A percentile compares a stretch with the other conserved stretches of the same genome.
Evolutionary conservation across 768 basidiomycete species (phyloP).

Genomic region (Pleurotus platypus): DNA sequence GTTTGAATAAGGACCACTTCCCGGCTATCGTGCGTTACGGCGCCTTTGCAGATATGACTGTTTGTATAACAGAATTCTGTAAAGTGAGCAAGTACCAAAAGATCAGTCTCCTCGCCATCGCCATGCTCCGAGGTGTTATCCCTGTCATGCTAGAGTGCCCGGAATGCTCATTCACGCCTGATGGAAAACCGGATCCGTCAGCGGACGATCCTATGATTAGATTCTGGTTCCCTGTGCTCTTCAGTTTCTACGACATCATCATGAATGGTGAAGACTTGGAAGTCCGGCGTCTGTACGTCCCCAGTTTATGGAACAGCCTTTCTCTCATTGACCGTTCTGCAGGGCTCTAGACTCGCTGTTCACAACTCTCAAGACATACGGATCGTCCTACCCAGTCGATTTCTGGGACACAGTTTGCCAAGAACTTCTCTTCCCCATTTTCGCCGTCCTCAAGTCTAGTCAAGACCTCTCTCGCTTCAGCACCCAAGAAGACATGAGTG

Average conservation of each 20-base stretch:
- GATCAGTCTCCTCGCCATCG: constrained; percentile 93
- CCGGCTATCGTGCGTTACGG: constrained; percentile 87
- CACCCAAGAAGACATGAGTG: constrained; percentile 98
- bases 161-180: constrained; percentile 45
- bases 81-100: constrained; percentile 99
- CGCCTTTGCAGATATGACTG: constrained; percentile 91
- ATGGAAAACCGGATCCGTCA: constrained; percentile 16
- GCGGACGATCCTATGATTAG: constrained; percentile 88
- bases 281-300: constrained; percentile 87
- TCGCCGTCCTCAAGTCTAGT: constrained; percentile 90
- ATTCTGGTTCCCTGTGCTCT: constrained; percentile 95
- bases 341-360: constrained; percentile 98
- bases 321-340: neutral
- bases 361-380: constrained; percentile 88
- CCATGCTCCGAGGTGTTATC: constrained; percentile 91
- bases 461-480: constrained; percentile 91
- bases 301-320: neutral
- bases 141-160: constrained; percentile 86
- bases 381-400: constrained; percentile 76
- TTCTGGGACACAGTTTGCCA: constrained; percentile 99
- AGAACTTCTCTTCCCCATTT: constrained; percentile 96
- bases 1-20: constrained; percentile 90
- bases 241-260: constrained; percentile 99
- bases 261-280: constrained; percentile 99
- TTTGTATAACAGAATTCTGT: constrained; percentile 98